phyloP scores from a whole-genome alignment of 2,329 filamentous ascomycete species.

The Colletotrichum chrysophilum region DNA sequence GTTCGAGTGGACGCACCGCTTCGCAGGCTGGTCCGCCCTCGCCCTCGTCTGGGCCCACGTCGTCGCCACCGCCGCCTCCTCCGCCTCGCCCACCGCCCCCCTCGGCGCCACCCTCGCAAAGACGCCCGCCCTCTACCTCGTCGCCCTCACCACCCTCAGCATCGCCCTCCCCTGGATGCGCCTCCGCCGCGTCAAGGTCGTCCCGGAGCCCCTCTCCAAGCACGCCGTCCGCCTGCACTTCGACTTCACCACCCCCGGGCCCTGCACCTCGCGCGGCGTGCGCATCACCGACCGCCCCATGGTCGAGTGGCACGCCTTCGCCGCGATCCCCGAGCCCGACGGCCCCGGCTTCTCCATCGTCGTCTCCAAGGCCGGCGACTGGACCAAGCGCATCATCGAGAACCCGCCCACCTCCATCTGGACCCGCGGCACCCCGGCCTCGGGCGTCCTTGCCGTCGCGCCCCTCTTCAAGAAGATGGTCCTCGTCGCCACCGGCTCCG shows the following conservation, averaged over 20 bases:
- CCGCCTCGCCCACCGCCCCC: conserved; percentile 38
- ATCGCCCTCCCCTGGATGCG: conserved; percentile 77
- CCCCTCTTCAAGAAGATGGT: conserved; percentile 70
- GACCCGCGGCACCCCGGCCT: conserved; percentile 71
- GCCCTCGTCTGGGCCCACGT: conserved; percentile 69
- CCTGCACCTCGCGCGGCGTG: conserved; percentile 39
- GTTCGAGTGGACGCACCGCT: conserved; percentile 76
- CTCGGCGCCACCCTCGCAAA: conserved; percentile 42
- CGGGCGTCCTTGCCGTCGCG: conserved; percentile 71
- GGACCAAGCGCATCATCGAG: conserved; percentile 70
- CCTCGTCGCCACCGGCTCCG: conserved; percentile 74
- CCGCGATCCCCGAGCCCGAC: conserved; percentile 67
- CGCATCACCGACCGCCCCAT: conserved; percentile 69
- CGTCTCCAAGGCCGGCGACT: conserved; percentile 77
- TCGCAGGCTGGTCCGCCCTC: conserved; percentile 71
- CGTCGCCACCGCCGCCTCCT: conserved; percentile 54
- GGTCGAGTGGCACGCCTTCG: conserved; percentile 78
- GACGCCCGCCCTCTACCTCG: conserved; percentile 67
- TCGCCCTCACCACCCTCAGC: conserved; percentile 66
- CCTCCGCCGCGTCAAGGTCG: conserved; percentile 71
- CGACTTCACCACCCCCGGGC: conserved; percentile 61
- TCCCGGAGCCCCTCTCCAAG: conserved; percentile 70
- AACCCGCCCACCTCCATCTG: conserved; percentile 67
- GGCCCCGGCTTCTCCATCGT: conserved; percentile 68
- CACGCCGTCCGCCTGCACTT: conserved; percentile 80